Base-by-base conservation (phyloP, 164 flowering plant genomes). In the Macadamia integrifolia region DNA sequence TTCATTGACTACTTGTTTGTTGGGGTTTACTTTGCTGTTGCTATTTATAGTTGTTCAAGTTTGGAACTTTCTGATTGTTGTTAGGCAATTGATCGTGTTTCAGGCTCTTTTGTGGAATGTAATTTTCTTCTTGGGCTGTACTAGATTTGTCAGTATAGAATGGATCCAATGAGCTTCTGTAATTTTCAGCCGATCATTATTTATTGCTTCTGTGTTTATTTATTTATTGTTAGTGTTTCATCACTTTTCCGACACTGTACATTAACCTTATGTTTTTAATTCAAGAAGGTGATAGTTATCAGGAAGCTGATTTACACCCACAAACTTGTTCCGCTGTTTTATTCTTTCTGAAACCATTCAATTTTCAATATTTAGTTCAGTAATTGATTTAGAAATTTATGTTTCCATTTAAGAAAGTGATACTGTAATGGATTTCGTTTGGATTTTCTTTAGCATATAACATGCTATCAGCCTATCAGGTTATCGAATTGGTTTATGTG, bases 1-100 rank as follows among this genome's bases (percentile, higher is more conserved):
- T 62, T 59, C 52, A 35, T 62, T 68, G 52, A 69, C 59, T 35
- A 55, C 60, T 57, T 46, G 61, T 44, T 40, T 66, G 31, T 55
- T 40, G 14, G 48, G 48, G 18, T 32, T 61, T 61, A 17, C 18
- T 53, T 53, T 57, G 30, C 23, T 23, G 10, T 57, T 57, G 13
- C 59, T 18, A 4, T 53, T 53, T 53, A 0, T 53, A 53, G 57
- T 53, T 46, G 15, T 17, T 53, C 13, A 14, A 53, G 57, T 14
- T 53, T 53, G 17, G 3, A 17, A 14, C 57, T 53, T 53, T 53
- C 17, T 53, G 57, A 53, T 53, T 53, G 57, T 53, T 17, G 57
- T 17, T 17, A 17, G 57, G 40, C 40, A 35, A 35, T 35, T 35
- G 40, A 35, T 23, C 23, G 23, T 23, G 23, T 10, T 10, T 50